These are phyloP conservation scores for Mucuna pruriens DNA, from an alignment of 306 rosid genomes.

Conservation along the genomic window DNA sequence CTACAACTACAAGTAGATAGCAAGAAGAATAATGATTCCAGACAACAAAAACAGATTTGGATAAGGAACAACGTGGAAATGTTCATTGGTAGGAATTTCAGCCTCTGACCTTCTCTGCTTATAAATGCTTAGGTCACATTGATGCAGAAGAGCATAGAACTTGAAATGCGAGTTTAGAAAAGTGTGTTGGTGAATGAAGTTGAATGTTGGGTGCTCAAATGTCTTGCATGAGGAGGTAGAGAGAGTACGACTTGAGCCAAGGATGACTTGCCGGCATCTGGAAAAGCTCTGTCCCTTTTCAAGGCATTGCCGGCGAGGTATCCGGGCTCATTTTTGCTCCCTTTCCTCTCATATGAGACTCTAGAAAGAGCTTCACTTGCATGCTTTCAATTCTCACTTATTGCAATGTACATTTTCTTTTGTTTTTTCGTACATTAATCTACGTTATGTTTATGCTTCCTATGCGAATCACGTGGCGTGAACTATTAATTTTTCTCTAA, in stretches of 20 bases:
- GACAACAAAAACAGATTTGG: neutral
- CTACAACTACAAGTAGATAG: neutral
- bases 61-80: neutral
- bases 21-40: slow-evolving; percentile 18
- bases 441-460: neutral
- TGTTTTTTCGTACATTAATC: neutral
- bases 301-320: slow-evolving; percentile 34
- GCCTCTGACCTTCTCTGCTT: slow-evolving; percentile 37
- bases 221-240: slow-evolving; percentile 44
- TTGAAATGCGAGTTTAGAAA: neutral
- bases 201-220: slow-evolving; percentile 26
- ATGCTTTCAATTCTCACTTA: neutral
- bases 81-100: slow-evolving; percentile 18
- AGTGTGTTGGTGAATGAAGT: neutral
- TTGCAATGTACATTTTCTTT: neutral
- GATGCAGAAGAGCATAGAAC: neutral
- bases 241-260: slow-evolving; percentile 55
- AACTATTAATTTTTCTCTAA: neutral
- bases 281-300: neutral
- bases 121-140: slow-evolving; percentile 38
- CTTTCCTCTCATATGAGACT: slow-evolving; percentile 43
- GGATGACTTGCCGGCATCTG: slow-evolving; percentile 59
- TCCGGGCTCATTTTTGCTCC: slow-evolving; percentile 40
- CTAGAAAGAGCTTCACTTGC: neutral
- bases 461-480: neutral